These are phyloP conservation scores for Podaxis sp. DNA, from an alignment of 768 basidiomycete genomes.

Conservation along the genomic window DNA sequence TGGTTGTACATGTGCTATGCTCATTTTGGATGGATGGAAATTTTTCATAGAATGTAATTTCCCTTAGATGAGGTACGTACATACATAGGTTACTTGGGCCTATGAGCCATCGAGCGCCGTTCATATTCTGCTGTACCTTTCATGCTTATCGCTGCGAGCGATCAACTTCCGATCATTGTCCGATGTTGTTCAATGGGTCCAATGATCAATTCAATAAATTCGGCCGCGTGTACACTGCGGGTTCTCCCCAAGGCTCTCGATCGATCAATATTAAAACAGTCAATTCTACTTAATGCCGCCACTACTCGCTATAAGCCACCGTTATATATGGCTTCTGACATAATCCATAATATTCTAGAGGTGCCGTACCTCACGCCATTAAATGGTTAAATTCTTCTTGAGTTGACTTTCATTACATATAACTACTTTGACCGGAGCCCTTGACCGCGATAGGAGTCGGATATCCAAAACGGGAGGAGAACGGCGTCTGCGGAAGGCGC, in stretches of 20 bases:
- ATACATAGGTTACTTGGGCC: neutral
- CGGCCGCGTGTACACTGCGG: neutral
- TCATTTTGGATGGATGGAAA: neutral
- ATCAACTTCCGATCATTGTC: neutral
- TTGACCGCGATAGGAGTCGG: neutral
- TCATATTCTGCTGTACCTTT: too few relatives aligned
- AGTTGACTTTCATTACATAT: neutral
- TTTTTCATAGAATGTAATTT: neutral
- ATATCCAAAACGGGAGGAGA: neutral
- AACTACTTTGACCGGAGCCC: neutral
- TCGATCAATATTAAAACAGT: neutral
- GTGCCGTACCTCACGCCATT: neutral
- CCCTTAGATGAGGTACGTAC: neutral
- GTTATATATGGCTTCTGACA: neutral
- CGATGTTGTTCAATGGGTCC: neutral
- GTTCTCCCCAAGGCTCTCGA: too few relatives aligned
- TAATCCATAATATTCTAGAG: neutral
- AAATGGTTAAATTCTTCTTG: neutral
- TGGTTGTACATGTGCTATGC: too few relatives aligned
- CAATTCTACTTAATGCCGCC: neutral
- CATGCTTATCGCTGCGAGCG: too few relatives aligned
- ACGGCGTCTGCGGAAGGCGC: neutral
- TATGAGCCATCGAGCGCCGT: too few relatives aligned
- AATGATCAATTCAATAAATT: neutral
- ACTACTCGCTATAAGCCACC: neutral